Conservation (phyloP, 208 protist species). For the Trypanosoma platydactyli region DNA sequence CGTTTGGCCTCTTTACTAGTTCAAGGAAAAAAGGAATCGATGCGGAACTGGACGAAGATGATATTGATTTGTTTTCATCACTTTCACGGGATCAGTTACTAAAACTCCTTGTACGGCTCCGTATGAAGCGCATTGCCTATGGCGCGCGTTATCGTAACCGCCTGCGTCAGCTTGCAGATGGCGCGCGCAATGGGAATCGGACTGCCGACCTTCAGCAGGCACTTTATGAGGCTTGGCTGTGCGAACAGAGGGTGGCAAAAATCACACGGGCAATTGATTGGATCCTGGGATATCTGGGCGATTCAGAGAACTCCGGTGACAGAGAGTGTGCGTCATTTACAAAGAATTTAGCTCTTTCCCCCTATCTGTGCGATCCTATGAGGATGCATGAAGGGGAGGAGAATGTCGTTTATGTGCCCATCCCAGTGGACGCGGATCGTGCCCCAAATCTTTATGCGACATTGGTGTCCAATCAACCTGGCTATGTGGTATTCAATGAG, state of each 20-base stretch:
- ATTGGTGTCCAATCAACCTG: slow-evolving; percentile 12
- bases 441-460: slow-evolving; percentile 19
- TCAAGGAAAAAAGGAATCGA: neutral
- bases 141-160: slow-evolving; percentile 13
- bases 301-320: neutral
- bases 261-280: slow-evolving; percentile 16
- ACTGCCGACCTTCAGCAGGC: slow-evolving; percentile 2
- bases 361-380: slow-evolving; percentile 21
- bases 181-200: neutral
- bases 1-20: neutral
- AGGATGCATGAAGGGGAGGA: neutral
- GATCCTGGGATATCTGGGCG: slow-evolving; percentile 11
- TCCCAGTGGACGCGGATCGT: slow-evolving; percentile 20
- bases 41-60: slow-evolving; percentile 8
- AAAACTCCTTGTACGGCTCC: slow-evolving; percentile 17
- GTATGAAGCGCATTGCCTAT: slow-evolving; percentile 25
- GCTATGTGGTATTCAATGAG: slow-evolving; percentile 39
- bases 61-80: neutral
- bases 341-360: slow-evolving; percentile 30
- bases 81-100: slow-evolving; percentile 18
- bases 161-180: slow-evolving; percentile 15
- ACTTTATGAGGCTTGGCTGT: slow-evolving; percentile 6
- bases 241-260: slow-evolving; percentile 8
- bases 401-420: slow-evolving; percentile 26
- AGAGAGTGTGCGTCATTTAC: slow-evolving; percentile 12